These are phyloP conservation scores for Podaxis carcinomalis DNA, from an alignment of 768 basidiomycete genomes.

Conservation along the genomic window DNA sequence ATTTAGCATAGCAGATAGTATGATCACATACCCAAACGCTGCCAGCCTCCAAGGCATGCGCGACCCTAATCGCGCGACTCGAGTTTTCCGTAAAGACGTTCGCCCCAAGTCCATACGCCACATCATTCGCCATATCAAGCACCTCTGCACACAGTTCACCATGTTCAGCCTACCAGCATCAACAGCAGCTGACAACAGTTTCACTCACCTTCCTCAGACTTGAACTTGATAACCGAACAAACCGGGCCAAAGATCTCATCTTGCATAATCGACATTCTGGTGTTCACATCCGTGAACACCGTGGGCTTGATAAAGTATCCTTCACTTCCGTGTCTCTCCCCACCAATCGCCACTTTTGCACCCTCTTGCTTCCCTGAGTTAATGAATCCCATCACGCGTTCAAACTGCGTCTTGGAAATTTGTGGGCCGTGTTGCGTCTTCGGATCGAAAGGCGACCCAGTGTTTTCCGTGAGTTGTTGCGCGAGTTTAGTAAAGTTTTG, in stretches of 20 bases:
- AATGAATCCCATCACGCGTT: slow-evolving; percentile 77
- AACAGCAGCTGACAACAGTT: neutral
- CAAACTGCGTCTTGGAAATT: slow-evolving; percentile 63
- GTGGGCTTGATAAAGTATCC: slow-evolving; percentile 74
- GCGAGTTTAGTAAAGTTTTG: slow-evolving; percentile 47
- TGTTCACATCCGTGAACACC: slow-evolving; percentile 62
- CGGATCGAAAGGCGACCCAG: slow-evolving; percentile 62
- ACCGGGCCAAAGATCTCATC: slow-evolving; percentile 86
- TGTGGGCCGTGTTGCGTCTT: slow-evolving; percentile 67
- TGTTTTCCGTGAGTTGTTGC: slow-evolving; percentile 39
- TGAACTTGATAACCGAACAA: slow-evolving; percentile 73
- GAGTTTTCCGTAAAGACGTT: slow-evolving; percentile 74
- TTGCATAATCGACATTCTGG: slow-evolving; percentile 69
- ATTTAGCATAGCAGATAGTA: neutral
- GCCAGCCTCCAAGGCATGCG: slow-evolving; percentile 65
- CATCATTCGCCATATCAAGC: slow-evolving; percentile 68
- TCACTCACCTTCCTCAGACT: slow-evolving; percentile 42
- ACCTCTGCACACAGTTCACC: slow-evolving; percentile 30
- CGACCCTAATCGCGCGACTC: slow-evolving; percentile 57
- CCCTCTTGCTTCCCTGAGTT: slow-evolving; percentile 69
- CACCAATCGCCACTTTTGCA: slow-evolving; percentile 64
- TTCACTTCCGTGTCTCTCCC: slow-evolving; percentile 45
- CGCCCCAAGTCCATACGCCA: slow-evolving; percentile 72
- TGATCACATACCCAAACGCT: slow-evolving; percentile 49
- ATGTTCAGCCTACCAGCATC: neutral